Evolutionary conservation across 225 moss, liverwort and hornwort genomes (phyloP), one percentile per base, ranked within the genome.

Genomic region (Polytrichum formosum): DNA sequence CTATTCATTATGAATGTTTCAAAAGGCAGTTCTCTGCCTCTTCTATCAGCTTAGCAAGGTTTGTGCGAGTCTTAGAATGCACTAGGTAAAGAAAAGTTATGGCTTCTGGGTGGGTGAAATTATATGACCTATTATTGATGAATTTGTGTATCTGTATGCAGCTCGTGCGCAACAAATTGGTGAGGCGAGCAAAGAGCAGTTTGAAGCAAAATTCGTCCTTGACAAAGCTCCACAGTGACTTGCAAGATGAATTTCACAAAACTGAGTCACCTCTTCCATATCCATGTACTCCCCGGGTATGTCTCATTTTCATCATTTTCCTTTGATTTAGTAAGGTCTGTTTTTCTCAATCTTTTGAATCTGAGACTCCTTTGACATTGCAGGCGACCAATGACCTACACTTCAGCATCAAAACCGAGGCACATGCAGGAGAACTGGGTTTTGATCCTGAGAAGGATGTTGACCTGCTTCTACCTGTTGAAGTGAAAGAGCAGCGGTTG

Each of bases 401-500:
- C 26, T 64, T 78, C 54, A 77, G 54, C 53, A 28, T 69, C 2
- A 21, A 13, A 28, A 4, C 65, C 28, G 35, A 69, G 28, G 60
- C 65, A 2, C 33, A 22, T 68, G 62, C 29, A 7, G 68, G 59
- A 37, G 73, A 76, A 58, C 37, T 70, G 18, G 17, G 72, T 18
- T 92, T 91, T 20, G 92, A 92, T 35, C 85, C 77, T 26, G 82
- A 88, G 60, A 80, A 71, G 25, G 84, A 87, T 7, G 77, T 88
- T 23, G 89, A 95, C 76, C 18, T 66, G 53, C 75, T 92, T 18
- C 84, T 92, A 18, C 89, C 91, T 4, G 78, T 91, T 7, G 88
- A 89, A 64, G 95, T 90, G 2, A 82, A 92, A 76, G 95, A 95
- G 56, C 92, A 95, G 71, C 88, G 92, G 19, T 30, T 86, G 65